Conservation (phyloP, 805 yeast genomes). For the Yarrowia divulgata region DNA sequence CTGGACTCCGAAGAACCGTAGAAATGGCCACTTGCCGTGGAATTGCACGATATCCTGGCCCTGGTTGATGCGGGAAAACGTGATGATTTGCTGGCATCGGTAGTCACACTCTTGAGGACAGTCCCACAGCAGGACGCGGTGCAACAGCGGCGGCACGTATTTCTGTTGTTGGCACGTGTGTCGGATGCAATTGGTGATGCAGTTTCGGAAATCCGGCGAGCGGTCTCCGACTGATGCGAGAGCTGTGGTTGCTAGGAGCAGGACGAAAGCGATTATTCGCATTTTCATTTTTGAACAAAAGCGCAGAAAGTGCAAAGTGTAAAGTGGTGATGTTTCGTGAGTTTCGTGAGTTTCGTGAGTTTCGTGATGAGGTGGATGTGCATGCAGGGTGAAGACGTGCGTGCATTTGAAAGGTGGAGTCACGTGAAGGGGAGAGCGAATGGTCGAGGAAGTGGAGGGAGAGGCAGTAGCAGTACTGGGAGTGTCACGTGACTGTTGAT, state of each 20-base stretch:
- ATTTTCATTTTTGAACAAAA: too few species aligned
- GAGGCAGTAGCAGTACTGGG: too few species aligned
- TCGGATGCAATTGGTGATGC: slow-evolving; percentile 53
- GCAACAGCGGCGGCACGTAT: slow-evolving; percentile 50
- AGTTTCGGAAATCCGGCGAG: slow-evolving; percentile 57
- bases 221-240: slow-evolving; percentile 61
- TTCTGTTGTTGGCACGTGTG: slow-evolving; percentile 50
- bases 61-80: slow-evolving; percentile 57
- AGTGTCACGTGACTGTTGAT: too few species aligned
- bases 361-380: neutral
- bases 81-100: slow-evolving; percentile 83
- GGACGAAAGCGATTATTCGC: slow-evolving; percentile 44
- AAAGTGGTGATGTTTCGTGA: too few species aligned
- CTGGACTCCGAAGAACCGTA: slow-evolving; percentile 78
- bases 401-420: neutral
- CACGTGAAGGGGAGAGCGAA: too few species aligned
- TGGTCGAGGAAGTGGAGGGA: too few species aligned
- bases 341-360: neutral
- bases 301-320: too few species aligned
- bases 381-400: neutral
- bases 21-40: slow-evolving; percentile 98
- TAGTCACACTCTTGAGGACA: slow-evolving; percentile 88
- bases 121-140: slow-evolving; percentile 69
- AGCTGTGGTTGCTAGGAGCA: slow-evolving; percentile 42
- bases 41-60: slow-evolving; percentile 76